Conservation (phyloP, 2,329 filamentous ascomycete species). For the Colletotrichum sp. region DNA sequence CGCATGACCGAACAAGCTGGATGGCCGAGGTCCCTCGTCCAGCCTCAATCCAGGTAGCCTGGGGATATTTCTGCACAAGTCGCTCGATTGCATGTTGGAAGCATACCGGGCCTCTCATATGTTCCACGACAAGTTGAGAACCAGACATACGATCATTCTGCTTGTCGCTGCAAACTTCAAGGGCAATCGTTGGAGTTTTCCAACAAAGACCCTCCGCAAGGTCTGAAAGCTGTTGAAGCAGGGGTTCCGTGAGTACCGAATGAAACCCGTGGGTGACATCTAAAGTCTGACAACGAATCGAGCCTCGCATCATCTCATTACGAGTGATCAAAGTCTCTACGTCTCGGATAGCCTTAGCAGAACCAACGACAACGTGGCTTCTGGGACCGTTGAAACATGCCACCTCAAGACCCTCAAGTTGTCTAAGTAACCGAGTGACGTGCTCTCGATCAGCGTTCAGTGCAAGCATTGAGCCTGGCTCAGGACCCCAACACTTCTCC, state of each 20-base stretch:
- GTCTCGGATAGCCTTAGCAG: neutral
- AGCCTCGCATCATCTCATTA: neutral
- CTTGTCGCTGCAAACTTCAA: constrained; percentile 8
- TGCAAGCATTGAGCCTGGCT: constrained; percentile 34
- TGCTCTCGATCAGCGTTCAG: constrained; percentile 12
- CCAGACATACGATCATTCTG: constrained; percentile 13
- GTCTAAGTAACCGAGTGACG: neutral
- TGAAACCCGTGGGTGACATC: neutral
- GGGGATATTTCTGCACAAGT: constrained; percentile 24
- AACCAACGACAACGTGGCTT: neutral
- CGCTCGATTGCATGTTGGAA: constrained; percentile 34
- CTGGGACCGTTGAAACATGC: constrained; percentile 1
- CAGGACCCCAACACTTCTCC: constrained; percentile 29
- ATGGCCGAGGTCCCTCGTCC: constrained; percentile 37
- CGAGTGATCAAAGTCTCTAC: neutral
- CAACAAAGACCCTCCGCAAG: neutral
- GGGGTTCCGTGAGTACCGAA: neutral
- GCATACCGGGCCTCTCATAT: constrained; percentile 37
- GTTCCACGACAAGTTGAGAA: constrained; percentile 26
- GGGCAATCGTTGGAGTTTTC: neutral
- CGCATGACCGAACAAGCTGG: constrained; percentile 28
- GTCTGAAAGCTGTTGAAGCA: neutral
- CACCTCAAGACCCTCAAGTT: neutral
- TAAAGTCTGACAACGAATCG: neutral
- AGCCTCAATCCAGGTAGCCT: constrained; percentile 36